A percentile compares a stretch with the other conserved stretches of the same genome.
These are phyloP conservation scores for Mollisia scopiformis DNA, from an alignment of 2,329 filamentous ascomycete genomes.

Conservation along the genomic window DNA sequence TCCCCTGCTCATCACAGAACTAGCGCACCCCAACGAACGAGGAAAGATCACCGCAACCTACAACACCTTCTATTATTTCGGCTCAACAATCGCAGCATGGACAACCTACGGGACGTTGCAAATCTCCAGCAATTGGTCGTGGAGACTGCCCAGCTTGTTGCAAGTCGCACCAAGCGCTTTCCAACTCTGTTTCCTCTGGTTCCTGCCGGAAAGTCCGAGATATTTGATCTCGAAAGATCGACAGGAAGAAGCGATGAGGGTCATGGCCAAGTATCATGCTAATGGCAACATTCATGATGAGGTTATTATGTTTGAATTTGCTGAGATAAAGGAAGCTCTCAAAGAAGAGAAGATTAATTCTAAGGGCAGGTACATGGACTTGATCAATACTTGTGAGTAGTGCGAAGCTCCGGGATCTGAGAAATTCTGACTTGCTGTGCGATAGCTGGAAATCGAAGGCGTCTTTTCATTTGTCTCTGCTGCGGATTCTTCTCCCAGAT, in stretches of 20 bases:
- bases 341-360: constrained; percentile 42
- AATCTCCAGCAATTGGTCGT: constrained; percentile 24
- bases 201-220: constrained; percentile 31
- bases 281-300: constrained; percentile 45
- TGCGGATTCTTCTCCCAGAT: constrained; percentile 14
- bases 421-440: constrained; percentile 27
- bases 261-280: constrained; percentile 57
- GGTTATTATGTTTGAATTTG: constrained; percentile 50
- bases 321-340: constrained; percentile 52
- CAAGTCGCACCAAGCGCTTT: constrained; percentile 49
- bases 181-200: constrained; percentile 27
- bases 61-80: constrained; percentile 39
- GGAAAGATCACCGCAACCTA: constrained; percentile 37
- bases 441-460: constrained; percentile 15
- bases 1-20: constrained; percentile 2
- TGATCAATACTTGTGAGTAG: background rate
- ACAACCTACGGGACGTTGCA: constrained; percentile 42
- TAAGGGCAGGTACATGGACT: constrained; percentile 37
- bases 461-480: constrained; percentile 11
- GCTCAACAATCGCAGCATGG: constrained; percentile 47
- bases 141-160: constrained; percentile 30
- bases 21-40: constrained; percentile 27
- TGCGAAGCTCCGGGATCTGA: background rate
- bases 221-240: constrained; percentile 52
- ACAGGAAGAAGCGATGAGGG: constrained; percentile 51